A percentile compares a stretch with the other conserved stretches of the same genome.
phyloP scores from a whole-genome alignment of 805 yeast species.

The Blastobotrys mokoenaii region DNA sequence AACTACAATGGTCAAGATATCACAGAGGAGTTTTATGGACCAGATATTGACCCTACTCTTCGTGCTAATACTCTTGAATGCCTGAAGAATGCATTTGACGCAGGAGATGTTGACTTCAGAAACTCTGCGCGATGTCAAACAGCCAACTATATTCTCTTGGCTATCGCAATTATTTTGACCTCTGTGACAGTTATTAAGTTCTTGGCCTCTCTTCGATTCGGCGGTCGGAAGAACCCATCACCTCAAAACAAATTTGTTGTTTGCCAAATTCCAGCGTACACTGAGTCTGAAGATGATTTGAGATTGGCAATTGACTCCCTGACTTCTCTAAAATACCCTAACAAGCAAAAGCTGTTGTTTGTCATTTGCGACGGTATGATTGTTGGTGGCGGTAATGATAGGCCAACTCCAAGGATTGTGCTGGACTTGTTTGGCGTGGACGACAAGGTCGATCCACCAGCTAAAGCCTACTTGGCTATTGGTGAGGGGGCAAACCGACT shows the following conservation, averaged over 20 bases:
- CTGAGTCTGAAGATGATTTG: constrained; percentile 48
- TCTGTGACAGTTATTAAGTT: constrained; percentile 33
- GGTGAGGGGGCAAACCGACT: constrained; percentile 54
- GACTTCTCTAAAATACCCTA: constrained; percentile 47
- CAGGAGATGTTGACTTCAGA: constrained; percentile 32
- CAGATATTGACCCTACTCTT: constrained; percentile 20
- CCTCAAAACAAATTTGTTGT: constrained; percentile 34
- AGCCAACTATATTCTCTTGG: constrained; percentile 32
- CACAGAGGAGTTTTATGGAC: constrained; percentile 23
- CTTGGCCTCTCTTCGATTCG: constrained; percentile 31
- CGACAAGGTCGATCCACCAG: constrained; percentile 41
- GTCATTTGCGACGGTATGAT: constrained; percentile 54
- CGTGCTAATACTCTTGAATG: constrained; percentile 27
- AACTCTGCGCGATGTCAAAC: constrained; percentile 33
- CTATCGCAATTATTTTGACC: constrained; percentile 31
- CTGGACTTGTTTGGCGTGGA: constrained; percentile 38
- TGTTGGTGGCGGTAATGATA: constrained; percentile 52
- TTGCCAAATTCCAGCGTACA: constrained; percentile 40
- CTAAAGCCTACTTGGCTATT: constrained; percentile 48
- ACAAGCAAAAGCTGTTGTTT: constrained; percentile 47
- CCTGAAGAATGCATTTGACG: constrained; percentile 28
- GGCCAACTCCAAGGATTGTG: constrained; percentile 47
- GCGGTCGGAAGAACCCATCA: constrained; percentile 29
- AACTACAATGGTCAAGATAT: constrained; percentile 31
- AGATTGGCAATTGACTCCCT: constrained; percentile 51